A percentile compares a stretch with the other conserved stretches of the same genome.
Evolutionary conservation across 2,329 filamentous ascomycete species (phyloP).

Genomic region (Achaetomium macrosporum): DNA sequence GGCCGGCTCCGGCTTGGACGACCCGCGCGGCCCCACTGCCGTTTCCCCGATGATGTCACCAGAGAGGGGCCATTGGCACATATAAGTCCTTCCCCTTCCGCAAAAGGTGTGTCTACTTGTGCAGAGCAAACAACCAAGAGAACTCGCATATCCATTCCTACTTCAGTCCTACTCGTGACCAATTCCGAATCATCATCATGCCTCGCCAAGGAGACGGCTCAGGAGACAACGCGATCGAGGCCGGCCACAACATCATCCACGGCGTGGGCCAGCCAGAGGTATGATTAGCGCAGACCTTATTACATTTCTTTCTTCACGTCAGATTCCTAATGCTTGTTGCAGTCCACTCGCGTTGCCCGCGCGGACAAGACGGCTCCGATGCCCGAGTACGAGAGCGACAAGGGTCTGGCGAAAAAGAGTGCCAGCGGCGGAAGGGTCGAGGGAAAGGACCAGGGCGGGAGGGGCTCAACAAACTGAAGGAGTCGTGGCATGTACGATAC

Average conservation of each 20-base stretch:
- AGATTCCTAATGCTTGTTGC: background rate
- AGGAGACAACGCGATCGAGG: constrained; percentile 41
- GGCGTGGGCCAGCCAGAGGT: constrained; percentile 38
- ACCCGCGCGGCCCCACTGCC: too few species aligned
- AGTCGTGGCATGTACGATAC: background rate
- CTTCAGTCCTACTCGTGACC: background rate
- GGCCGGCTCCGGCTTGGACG: too few species aligned
- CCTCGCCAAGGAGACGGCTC: constrained; percentile 46
- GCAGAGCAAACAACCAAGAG: too few species aligned
- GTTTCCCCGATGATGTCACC: too few species aligned
- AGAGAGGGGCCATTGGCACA: too few species aligned
- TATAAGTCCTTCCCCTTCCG: too few species aligned
- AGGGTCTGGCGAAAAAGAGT: constrained; percentile 33
- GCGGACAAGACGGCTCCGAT: constrained; percentile 46
- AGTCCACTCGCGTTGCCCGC: constrained; percentile 35
- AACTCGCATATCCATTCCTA: background rate
- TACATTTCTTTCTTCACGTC: background rate
- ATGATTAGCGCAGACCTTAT: constrained; percentile 15
- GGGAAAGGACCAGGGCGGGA: constrained; percentile 39
- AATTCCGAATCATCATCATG: constrained; percentile 33
- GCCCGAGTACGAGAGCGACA: constrained; percentile 42
- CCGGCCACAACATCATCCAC: constrained; percentile 39
- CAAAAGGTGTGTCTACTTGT: too few species aligned
- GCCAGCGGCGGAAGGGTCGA: constrained; percentile 42
- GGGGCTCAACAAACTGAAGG: constrained; percentile 1